phyloP scores from a whole-genome alignment of 495 filamentous ascomycete genomes.

The Xylaria castorea region DNA sequence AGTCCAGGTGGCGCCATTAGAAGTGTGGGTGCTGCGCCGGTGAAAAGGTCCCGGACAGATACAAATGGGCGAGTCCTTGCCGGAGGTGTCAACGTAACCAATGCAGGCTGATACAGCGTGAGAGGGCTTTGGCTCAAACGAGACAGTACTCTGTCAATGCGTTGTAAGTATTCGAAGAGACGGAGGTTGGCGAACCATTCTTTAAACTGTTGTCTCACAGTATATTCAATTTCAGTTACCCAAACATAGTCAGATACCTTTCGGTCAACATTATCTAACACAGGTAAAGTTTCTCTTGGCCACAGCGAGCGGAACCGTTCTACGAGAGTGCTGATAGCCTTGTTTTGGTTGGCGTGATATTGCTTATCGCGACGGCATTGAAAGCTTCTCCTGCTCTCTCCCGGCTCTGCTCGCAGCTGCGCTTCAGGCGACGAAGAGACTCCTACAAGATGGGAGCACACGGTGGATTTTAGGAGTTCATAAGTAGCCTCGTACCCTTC shows the following conservation, averaged over 20 bases:
- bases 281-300: constrained; percentile 11
- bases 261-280: neutral
- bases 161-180: constrained; percentile 2
- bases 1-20: neutral
- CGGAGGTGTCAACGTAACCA: neutral
- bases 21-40: neutral
- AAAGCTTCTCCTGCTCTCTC: neutral
- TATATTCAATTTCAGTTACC: neutral
- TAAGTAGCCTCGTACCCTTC: constrained; percentile 15
- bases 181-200: constrained; percentile 13
- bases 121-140: neutral
- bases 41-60: constrained; percentile 20
- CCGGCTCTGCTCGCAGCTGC: neutral
- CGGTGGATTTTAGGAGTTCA: neutral
- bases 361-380: neutral
- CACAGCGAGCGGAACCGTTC: neutral
- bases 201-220: neutral
- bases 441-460: neutral
- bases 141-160: neutral
- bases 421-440: constrained; percentile 4
- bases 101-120: neutral
- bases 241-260: constrained; percentile 7
- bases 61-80: constrained; percentile 14
- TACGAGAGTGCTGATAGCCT: neutral
- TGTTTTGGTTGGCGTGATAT: neutral